phyloP scores from a whole-genome alignment of 2,329 filamentous ascomycete species.

The Fusarium guadeloupense region DNA sequence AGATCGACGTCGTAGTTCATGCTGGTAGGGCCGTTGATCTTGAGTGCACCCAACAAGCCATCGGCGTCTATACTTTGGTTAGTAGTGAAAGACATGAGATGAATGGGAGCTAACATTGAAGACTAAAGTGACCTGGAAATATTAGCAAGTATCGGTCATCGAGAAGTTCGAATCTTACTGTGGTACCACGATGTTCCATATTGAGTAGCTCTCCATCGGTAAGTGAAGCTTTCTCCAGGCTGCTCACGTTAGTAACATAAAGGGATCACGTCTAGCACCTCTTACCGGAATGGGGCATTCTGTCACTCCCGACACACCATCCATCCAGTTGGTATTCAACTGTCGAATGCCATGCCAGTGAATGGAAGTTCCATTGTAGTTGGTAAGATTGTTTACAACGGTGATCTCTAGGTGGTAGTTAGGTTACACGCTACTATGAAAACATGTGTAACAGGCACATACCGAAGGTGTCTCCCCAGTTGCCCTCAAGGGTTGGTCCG shows the following conservation, averaged over 20 bases:
- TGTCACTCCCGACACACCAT: conserved; percentile 2
- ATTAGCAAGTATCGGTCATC: not conserved
- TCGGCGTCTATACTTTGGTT: conserved; percentile 37
- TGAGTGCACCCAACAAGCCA: not conserved
- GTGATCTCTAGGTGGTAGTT: not conserved
- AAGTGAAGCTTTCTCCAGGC: conserved; percentile 61
- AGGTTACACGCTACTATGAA: too few relatives aligned
- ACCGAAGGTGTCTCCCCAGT: conserved; percentile 11
- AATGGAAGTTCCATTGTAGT: not conserved
- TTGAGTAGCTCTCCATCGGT: conserved; percentile 48
- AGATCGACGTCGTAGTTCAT: conserved; percentile 7
- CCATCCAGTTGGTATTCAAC: conserved; percentile 2
- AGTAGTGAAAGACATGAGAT: too few relatives aligned
- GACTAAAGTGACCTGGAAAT: not conserved
- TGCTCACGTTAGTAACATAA: not conserved
- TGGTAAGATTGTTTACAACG: not conserved
- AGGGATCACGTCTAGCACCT: not conserved
- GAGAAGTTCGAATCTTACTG: not conserved
- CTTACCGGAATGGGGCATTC: conserved; percentile 51
- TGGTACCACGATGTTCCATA: conserved; percentile 20
- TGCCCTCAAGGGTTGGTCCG: conserved; percentile 1
- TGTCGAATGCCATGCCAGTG: conserved; percentile 10
- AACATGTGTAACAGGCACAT: not conserved
- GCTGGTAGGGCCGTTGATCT: conserved; percentile 7
- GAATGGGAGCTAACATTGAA: not conserved